phyloP scores from a whole-genome alignment of 805 yeast species.

The Zygosaccharomyces bailii region DNA sequence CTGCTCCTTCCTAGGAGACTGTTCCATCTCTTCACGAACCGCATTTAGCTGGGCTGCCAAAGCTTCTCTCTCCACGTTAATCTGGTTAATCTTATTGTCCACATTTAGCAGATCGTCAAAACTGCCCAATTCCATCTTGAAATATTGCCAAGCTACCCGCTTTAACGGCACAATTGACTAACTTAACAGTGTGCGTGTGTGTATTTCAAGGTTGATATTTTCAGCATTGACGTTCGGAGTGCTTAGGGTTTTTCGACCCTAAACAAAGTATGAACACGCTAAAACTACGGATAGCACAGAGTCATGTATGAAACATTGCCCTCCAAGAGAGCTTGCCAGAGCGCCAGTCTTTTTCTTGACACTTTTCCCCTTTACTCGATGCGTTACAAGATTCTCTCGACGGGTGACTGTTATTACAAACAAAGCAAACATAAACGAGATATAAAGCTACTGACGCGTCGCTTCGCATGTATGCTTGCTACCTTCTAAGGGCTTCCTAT shows the following conservation, averaged over 20 bases:
- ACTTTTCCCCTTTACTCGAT: too few relatives aligned
- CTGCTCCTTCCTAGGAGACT: constrained; percentile 15
- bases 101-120: constrained; percentile 28
- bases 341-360: too few relatives aligned
- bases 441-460: not conserved
- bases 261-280: too few relatives aligned
- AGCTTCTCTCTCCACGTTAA: constrained; percentile 25
- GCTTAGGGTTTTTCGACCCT: too few relatives aligned
- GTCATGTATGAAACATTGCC: too few relatives aligned
- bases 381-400: too few relatives aligned
- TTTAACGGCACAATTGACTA: not conserved
- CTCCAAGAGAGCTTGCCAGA: too few relatives aligned
- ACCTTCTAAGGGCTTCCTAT: not conserved
- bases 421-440: not conserved
- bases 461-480: not conserved
- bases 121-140: constrained; percentile 8
- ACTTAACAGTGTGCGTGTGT: not conserved
- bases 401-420: too few relatives aligned
- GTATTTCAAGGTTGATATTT: not conserved
- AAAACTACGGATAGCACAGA: too few relatives aligned
- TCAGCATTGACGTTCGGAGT: too few relatives aligned
- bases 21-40: constrained; percentile 16
- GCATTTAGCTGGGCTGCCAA: constrained; percentile 21
- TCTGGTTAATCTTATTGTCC: constrained; percentile 26
- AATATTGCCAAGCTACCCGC: not conserved